These are phyloP conservation scores for Rosa lucieae DNA, from an alignment of 306 rosid genomes.

Conservation along the genomic window DNA sequence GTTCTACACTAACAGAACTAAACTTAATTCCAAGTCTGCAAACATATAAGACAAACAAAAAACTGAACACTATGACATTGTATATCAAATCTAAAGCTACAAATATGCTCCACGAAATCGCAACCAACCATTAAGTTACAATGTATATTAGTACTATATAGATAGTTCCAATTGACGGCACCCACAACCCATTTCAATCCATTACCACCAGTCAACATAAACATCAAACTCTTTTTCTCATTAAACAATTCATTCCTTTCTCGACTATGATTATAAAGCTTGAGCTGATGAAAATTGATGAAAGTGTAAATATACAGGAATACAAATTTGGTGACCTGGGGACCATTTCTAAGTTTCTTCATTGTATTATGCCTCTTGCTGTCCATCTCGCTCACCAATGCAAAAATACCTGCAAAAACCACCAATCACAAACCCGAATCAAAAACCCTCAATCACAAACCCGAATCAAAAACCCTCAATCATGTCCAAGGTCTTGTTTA, in stretches of 20 bases:
- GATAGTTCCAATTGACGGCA: background rate
- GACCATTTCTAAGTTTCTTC: background rate
- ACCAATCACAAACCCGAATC: too few species aligned
- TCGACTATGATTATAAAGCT: constrained; percentile 9
- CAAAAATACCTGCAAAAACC: too few species aligned
- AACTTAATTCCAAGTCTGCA: background rate
- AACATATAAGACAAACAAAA: background rate
- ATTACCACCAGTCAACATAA: background rate
- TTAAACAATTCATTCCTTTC: background rate
- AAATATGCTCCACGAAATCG: background rate
- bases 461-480: too few species aligned
- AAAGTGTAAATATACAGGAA: background rate
- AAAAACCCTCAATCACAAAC: too few species aligned
- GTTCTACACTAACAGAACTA: background rate
- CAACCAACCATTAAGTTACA: background rate
- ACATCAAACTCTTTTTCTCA: background rate
- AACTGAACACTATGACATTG: background rate
- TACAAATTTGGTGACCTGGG: constrained; percentile 1
- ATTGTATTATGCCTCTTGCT: background rate
- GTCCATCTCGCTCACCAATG: too few species aligned
- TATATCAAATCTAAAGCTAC: background rate
- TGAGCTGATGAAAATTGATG: background rate
- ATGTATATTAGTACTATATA: background rate
- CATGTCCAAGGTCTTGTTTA: too few species aligned
- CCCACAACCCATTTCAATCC: constrained; percentile 3